Conservation (phyloP, 2,329 filamentous ascomycete species). For the Aspergillus sp. region DNA sequence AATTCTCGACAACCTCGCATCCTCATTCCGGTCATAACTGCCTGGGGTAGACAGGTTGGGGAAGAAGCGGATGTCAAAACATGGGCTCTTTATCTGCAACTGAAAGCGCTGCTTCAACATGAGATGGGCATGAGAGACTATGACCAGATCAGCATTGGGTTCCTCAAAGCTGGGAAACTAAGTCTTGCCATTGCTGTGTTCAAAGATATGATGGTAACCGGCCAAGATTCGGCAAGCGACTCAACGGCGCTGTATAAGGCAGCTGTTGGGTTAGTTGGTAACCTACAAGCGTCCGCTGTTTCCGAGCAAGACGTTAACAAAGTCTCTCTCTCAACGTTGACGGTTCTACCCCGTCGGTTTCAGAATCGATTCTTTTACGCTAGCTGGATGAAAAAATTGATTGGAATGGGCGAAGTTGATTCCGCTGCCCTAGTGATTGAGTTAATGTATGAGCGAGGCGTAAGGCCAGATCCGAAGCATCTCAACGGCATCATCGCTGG, state of each 20-base stretch:
- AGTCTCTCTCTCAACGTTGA: slow-evolving; percentile 51
- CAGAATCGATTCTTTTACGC: slow-evolving; percentile 80
- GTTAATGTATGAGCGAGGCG: slow-evolving; percentile 69
- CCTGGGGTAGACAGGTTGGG: slow-evolving; percentile 57
- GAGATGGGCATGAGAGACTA: slow-evolving; percentile 72
- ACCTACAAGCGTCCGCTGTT: slow-evolving; percentile 43
- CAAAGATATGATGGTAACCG: slow-evolving; percentile 82
- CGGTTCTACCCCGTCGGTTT: slow-evolving; percentile 52
- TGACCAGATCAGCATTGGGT: slow-evolving; percentile 69
- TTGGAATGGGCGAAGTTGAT: slow-evolving; percentile 68
- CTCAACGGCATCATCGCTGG: slow-evolving; percentile 80
- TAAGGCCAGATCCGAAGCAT: slow-evolving; percentile 70
- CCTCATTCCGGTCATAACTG: slow-evolving; percentile 66
- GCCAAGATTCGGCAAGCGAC: slow-evolving; percentile 45
- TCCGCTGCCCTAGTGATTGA: slow-evolving; percentile 72
- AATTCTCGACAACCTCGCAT: slow-evolving; percentile 46
- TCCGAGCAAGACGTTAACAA: slow-evolving; percentile 47
- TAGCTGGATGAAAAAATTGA: slow-evolving; percentile 83
- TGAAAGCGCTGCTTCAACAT: slow-evolving; percentile 61
- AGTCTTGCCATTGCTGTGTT: slow-evolving; percentile 74
- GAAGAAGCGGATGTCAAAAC: slow-evolving; percentile 57
- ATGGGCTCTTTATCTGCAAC: slow-evolving; percentile 65
- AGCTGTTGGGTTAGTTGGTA: slow-evolving; percentile 40
- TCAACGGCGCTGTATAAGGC: slow-evolving; percentile 47
- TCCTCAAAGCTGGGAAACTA: slow-evolving; percentile 65